Conservation (phyloP, 805 yeast species). For the Candida dajiaensis region DNA sequence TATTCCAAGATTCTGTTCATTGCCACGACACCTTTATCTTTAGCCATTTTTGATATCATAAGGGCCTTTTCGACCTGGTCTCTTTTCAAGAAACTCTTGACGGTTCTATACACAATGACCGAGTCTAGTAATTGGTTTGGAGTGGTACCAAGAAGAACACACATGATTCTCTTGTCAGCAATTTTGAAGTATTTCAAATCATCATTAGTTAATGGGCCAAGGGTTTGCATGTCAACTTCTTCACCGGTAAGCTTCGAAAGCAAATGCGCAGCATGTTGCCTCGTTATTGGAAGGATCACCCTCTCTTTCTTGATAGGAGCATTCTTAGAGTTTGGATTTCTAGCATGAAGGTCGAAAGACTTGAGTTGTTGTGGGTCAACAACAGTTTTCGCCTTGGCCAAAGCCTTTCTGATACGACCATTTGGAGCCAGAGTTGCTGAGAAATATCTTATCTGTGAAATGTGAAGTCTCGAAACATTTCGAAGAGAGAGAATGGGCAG, state of each 20-base stretch:
- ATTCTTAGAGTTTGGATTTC: neutral
- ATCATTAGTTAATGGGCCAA: slow-evolving; percentile 32
- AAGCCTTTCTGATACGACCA: slow-evolving; percentile 5
- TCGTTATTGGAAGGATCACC: slow-evolving; percentile 9
- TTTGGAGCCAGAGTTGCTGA: neutral
- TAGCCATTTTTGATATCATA: slow-evolving; percentile 42
- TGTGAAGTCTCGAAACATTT: no score
- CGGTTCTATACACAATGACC: slow-evolving; percentile 46
- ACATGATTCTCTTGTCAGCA: slow-evolving; percentile 41
- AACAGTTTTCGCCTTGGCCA: slow-evolving; percentile 3
- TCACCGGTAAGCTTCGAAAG: slow-evolving; percentile 16
- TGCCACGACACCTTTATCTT: slow-evolving; percentile 51
- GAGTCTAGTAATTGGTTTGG: slow-evolving; percentile 56
- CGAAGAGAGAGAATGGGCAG: neutral
- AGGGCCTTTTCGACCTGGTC: slow-evolving; percentile 49
- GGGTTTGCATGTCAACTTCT: slow-evolving; percentile 17
- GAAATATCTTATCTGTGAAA: neutral
- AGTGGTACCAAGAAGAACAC: slow-evolving; percentile 52
- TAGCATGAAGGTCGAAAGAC: slow-evolving; percentile 2
- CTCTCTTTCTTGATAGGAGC: neutral
- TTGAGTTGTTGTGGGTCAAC: slow-evolving; percentile 4
- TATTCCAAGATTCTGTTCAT: slow-evolving; percentile 57
- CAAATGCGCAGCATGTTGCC: slow-evolving; percentile 22
- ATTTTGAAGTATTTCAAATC: slow-evolving; percentile 28
- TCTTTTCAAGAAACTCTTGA: slow-evolving; percentile 42